These are phyloP conservation scores for Fusarium sp. DNA, from an alignment of 2,329 filamentous ascomycete species.

Conservation along the genomic window DNA sequence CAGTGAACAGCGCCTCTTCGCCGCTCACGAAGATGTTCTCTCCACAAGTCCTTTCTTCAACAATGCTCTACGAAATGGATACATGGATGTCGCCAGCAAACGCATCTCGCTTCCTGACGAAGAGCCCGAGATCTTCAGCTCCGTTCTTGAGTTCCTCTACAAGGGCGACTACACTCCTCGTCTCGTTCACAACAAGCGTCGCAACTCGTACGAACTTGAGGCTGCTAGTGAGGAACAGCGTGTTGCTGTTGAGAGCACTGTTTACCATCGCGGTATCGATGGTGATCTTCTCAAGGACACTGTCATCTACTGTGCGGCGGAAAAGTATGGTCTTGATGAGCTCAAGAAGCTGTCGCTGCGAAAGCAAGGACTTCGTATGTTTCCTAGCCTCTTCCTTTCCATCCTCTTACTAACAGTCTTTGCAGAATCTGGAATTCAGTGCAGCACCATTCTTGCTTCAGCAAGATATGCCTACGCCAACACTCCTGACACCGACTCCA, in stretches of 20 bases:
- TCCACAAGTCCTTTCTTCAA: constrained; percentile 81
- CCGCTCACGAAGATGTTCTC: constrained; percentile 89
- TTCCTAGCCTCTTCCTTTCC: not conserved
- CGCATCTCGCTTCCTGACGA: constrained; percentile 85
- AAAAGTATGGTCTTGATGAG: constrained; percentile 85
- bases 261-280: constrained; percentile 75
- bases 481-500: constrained; percentile 91
- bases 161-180: constrained; percentile 94
- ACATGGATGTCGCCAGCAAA: constrained; percentile 62
- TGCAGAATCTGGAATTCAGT: constrained; percentile 80
- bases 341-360: constrained; percentile 86
- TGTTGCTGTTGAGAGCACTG: constrained; percentile 69
- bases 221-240: constrained; percentile 62
- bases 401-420: constrained; percentile 5
- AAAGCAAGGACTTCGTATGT: constrained; percentile 86
- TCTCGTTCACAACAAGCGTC: constrained; percentile 83
- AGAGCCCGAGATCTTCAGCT: constrained; percentile 90
- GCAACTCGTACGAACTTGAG: constrained; percentile 86
- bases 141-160: constrained; percentile 90
- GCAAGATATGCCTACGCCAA: constrained; percentile 92
- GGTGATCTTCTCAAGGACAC: constrained; percentile 86
- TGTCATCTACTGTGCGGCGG: constrained; percentile 88
- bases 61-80: constrained; percentile 52
- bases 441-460: constrained; percentile 85
- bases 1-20: constrained; percentile 87